Conservation (phyloP, 805 yeast species). For the Zygosaccharomyces gambellarensis region DNA sequence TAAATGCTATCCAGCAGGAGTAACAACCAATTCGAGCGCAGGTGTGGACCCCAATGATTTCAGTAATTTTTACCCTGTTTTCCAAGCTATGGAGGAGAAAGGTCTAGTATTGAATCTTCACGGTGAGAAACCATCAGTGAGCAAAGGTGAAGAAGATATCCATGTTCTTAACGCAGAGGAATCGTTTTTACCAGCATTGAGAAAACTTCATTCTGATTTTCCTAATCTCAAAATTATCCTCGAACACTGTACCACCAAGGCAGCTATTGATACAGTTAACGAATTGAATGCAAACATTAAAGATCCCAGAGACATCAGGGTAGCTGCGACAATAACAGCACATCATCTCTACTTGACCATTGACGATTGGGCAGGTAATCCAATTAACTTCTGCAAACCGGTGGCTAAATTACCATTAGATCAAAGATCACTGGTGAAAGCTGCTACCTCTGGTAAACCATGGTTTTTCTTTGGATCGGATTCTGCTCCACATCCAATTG, state of each 20-base stretch:
- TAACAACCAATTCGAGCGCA: slow-evolving; percentile 88
- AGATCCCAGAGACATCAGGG: slow-evolving; percentile 44
- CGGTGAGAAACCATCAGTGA: slow-evolving; percentile 85
- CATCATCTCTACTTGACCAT: slow-evolving; percentile 87
- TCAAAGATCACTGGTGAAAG: slow-evolving; percentile 70
- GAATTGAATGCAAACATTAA: slow-evolving; percentile 48
- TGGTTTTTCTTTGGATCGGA: slow-evolving; percentile 96
- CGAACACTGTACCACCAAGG: slow-evolving; percentile 92
- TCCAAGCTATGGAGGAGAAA: slow-evolving; percentile 79
- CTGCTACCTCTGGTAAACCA: slow-evolving; percentile 88
- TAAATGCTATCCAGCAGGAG: slow-evolving; percentile 98
- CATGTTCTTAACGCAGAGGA: slow-evolving; percentile 94
- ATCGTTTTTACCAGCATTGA: slow-evolving; percentile 82
- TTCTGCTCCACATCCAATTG: slow-evolving; percentile 93
- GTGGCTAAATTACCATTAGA: slow-evolving; percentile 92
- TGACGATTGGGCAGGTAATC: slow-evolving; percentile 96
- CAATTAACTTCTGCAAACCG: slow-evolving; percentile 94
- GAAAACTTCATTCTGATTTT: slow-evolving; percentile 71
- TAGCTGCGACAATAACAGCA: slow-evolving; percentile 92
- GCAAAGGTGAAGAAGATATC: slow-evolving; percentile 54
- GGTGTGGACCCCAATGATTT: slow-evolving; percentile 95
- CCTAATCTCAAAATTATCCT: slow-evolving; percentile 82
- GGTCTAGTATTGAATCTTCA: slow-evolving; percentile 80
- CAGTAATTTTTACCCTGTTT: slow-evolving; percentile 80
- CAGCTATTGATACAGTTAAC: slow-evolving; percentile 74